Evolutionary conservation across 768 basidiomycete species (phyloP), one percentile per base, ranked within the genome.

Genomic region (Suillus spraguei): DNA sequence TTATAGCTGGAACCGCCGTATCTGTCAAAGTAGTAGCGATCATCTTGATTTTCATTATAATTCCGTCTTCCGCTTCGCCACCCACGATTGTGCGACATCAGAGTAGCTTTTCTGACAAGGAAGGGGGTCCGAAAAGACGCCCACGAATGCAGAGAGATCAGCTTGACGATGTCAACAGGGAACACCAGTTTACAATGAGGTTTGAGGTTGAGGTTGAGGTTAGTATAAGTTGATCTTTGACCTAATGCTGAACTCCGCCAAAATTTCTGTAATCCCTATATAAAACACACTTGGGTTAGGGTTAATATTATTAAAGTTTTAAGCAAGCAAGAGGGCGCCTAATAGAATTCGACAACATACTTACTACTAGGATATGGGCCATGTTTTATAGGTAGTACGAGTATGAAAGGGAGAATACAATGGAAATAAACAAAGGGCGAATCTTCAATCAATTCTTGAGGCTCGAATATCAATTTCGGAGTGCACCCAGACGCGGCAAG

Each of bases 71-170:
- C 38, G 24, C 16, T 24, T 16, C 24, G 39, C 56, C 56, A 58
- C 28, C 56, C 28, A 9, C 56, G 56, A 41, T 32, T 58, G 24
- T 6, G 39, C 10, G 56, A 32, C 56, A 58, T 58, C 17, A 41
- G 33, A 53, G 13, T 50, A 2, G 7, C 36, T 55, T 14, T 14
- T 22, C 54, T 41, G 38, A 58, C 11, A 41, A 28, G 24, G 28
- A 41, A 58, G 17, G 24, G 24, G 10, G 39, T 20, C 39, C 56
- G 10, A 58, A 32, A 58, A 38, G 39, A 58, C 39, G 28, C 39
- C 39, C 39, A 20, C 17, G 38, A 58, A 58, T 28, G 38, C 6
- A 58, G 39, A 41, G 56, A 7, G 10, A 41, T 41, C 56, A 58
- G 56, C 11, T 58, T 58, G 38, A 58, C 24, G 24, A 39, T 58